These are phyloP conservation scores for Haplosporangium sp. DNA, from an alignment of 371 early-diverging fungal species.

Conservation along the genomic window DNA sequence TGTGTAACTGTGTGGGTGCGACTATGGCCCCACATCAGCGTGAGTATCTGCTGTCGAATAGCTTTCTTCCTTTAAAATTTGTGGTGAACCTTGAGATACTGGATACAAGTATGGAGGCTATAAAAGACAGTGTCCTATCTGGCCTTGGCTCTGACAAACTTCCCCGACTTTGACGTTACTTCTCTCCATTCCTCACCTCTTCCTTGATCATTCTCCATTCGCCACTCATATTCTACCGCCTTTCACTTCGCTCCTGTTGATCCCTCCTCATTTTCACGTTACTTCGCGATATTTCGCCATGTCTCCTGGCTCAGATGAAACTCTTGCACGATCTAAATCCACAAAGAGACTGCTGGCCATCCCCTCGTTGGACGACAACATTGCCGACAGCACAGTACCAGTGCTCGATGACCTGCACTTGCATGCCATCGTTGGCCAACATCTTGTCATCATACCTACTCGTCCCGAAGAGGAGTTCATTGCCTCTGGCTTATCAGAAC, in stretches of 20 bases:
- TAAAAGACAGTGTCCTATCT: too few species aligned
- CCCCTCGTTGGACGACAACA: slow-evolving; percentile 3
- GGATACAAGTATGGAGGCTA: too few species aligned
- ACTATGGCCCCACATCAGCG: too few species aligned
- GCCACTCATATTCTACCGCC: neutral
- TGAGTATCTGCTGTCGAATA: too few species aligned
- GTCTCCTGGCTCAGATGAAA: neutral
- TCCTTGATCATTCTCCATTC: neutral
- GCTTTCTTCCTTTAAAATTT: too few species aligned
- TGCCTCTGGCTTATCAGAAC: neutral
- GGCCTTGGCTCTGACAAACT: too few species aligned
- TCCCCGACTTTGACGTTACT: neutral
- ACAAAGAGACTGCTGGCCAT: slow-evolving; percentile 25
- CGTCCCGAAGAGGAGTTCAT: slow-evolving; percentile 3
- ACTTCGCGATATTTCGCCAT: neutral
- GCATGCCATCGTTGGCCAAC: slow-evolving; percentile 40
- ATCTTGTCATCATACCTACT: slow-evolving; percentile 22
- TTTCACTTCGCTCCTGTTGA: neutral
- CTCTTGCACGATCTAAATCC: slow-evolving; percentile 15
- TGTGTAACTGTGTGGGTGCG: too few species aligned
- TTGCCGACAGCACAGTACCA: slow-evolving; percentile 3
- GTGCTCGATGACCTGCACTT: slow-evolving; percentile 20
- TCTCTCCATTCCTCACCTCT: neutral
- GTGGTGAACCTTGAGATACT: too few species aligned
- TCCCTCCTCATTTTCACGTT: neutral